Conservation (phyloP, 139 green algal species). For the Eudorina sp. region DNA sequence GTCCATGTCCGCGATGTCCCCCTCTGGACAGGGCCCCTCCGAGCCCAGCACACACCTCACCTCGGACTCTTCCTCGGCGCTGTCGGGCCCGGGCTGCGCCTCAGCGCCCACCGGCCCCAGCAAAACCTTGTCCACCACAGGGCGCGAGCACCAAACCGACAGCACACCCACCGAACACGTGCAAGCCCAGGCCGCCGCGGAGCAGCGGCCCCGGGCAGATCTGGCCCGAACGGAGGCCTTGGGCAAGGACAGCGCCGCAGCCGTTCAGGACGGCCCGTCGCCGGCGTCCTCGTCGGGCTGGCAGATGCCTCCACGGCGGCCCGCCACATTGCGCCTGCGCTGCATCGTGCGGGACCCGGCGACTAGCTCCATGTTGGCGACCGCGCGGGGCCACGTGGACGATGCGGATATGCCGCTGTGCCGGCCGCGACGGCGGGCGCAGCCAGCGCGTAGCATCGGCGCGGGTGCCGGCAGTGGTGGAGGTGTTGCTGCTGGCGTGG, state of each 20-base stretch:
- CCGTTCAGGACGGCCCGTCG: too few relatives aligned
- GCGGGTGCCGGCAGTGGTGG: neutral
- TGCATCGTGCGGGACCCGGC: constrained; percentile 37
- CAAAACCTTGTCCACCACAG: too few relatives aligned
- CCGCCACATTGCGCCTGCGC: constrained; percentile 35
- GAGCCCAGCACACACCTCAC: neutral
- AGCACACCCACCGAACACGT: too few relatives aligned
- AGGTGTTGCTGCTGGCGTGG: neutral
- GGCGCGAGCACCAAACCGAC: too few relatives aligned
- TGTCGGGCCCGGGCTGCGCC: too few relatives aligned
- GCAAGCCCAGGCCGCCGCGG: too few relatives aligned
- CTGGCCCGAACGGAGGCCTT: too few relatives aligned
- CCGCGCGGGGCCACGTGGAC: constrained; percentile 31
- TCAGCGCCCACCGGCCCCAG: too few relatives aligned
- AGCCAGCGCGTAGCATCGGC: neutral
- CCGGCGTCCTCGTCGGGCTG: neutral
- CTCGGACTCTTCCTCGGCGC: too few relatives aligned
- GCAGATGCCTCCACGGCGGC: constrained; percentile 3
- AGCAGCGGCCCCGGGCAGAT: too few relatives aligned
- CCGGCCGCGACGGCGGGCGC: neutral
- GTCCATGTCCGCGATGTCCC: neutral
- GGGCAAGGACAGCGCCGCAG: too few relatives aligned
- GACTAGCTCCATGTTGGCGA: constrained; percentile 20
- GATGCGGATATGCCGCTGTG: neutral
- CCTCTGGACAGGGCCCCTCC: neutral